Evolutionary conservation across 169 alveolate genomes (phyloP).

Genomic region (Toxoplasma gondii): DNA sequence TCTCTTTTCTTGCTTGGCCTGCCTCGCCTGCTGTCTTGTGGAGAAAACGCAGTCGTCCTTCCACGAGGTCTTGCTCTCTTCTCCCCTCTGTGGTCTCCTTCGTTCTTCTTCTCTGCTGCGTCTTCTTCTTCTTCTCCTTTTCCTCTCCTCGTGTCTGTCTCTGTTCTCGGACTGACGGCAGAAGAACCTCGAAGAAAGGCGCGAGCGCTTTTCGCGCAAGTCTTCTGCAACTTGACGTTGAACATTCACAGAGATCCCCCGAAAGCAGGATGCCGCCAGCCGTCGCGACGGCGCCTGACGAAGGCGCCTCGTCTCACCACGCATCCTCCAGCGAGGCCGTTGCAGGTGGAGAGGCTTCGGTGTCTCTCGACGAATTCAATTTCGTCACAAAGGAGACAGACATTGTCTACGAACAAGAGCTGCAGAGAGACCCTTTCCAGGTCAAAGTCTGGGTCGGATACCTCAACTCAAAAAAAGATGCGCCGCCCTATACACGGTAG

Average conservation of each 20-base stretch:
- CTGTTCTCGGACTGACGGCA: too few relatives aligned
- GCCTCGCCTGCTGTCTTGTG: too few relatives aligned
- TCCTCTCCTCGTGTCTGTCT: too few relatives aligned
- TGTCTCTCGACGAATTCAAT: neutral
- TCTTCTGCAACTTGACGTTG: too few relatives aligned
- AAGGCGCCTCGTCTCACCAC: neutral
- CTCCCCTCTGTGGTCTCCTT: neutral
- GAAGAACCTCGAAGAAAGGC: too few relatives aligned
- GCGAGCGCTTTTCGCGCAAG: too few relatives aligned
- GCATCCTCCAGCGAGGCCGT: neutral
- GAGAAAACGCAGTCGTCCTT: too few relatives aligned
- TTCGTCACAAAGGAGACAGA: constrained; percentile 44
- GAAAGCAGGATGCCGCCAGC: neutral
- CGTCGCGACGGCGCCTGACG: neutral
- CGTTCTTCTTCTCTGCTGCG: neutral
- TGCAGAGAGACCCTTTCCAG: constrained; percentile 60
- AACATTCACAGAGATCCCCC: too few relatives aligned
- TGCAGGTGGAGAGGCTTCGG: neutral
- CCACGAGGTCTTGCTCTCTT: too few relatives aligned
- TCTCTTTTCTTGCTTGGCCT: too few relatives aligned
- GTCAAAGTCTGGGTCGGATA: constrained; percentile 65
- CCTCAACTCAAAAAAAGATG: constrained; percentile 48
- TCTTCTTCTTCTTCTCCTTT: neutral
- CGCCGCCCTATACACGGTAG: constrained; percentile 48
- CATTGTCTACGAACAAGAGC: constrained; percentile 67